Conservation (phyloP, 306 rosid species). For the Arachis stenosperma region DNA sequence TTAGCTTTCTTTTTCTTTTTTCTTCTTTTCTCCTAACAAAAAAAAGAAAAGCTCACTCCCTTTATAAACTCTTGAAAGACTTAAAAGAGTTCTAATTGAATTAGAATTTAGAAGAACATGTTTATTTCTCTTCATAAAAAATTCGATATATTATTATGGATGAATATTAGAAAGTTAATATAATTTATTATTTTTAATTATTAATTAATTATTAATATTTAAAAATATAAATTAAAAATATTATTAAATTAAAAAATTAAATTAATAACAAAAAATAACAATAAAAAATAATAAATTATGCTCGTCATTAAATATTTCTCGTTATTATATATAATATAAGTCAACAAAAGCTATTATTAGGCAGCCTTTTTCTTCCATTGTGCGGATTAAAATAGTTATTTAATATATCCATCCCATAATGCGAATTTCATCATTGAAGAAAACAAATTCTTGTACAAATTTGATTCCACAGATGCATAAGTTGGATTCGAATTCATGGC, state of each 20-base stretch:
- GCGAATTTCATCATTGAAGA: constrained; percentile 7
- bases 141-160: background rate
- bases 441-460: background rate
- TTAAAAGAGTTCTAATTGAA: constrained; percentile 22
- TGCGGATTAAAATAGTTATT: constrained; percentile 3
- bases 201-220: too few relatives aligned
- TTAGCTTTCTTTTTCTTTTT: too few relatives aligned
- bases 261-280: too few relatives aligned
- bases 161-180: too few relatives aligned
- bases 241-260: too few relatives aligned
- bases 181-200: too few relatives aligned
- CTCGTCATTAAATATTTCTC: too few relatives aligned
- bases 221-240: too few relatives aligned
- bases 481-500: background rate
- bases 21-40: background rate
- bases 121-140: constrained; percentile 4
- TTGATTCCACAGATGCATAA: background rate
- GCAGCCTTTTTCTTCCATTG: background rate
- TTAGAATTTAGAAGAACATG: constrained; percentile 19
- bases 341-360: constrained; percentile 35
- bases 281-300: too few relatives aligned
- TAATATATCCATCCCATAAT: background rate
- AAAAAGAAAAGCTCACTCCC: background rate
- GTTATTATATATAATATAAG: constrained; percentile 8
- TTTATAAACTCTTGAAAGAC: background rate